Percentiles rank a stretch among this genome's conserved stretches.
phyloP scores from a whole-genome alignment of 1,139 yeast genomes.

The Blastobotrys niveus region DNA sequence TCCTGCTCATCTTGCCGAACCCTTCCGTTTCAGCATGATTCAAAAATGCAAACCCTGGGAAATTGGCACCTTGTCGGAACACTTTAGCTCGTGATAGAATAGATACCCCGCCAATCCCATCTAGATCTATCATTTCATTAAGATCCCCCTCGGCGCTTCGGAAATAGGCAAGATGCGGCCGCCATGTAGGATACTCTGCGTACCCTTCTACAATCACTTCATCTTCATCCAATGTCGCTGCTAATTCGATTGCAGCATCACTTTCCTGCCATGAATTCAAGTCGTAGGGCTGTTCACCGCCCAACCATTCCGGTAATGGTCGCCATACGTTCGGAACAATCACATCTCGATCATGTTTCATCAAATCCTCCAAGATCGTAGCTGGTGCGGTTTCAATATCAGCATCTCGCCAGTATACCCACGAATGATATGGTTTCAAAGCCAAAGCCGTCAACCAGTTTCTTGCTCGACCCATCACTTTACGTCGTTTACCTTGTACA shows the following conservation, averaged over 20 bases:
- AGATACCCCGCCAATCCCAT: slow-evolving; percentile 91
- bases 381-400: slow-evolving; percentile 60
- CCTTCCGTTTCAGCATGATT: slow-evolving; percentile 94
- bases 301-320: slow-evolving; percentile 84
- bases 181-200: slow-evolving; percentile 88
- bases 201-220: slow-evolving; percentile 91
- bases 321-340: slow-evolving; percentile 91
- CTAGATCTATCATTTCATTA: slow-evolving; percentile 80
- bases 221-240: slow-evolving; percentile 69
- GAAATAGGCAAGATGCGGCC: slow-evolving; percentile 83
- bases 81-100: slow-evolving; percentile 73
- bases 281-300: slow-evolving; percentile 86
- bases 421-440: slow-evolving; percentile 58
- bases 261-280: slow-evolving; percentile 89
- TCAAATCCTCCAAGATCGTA: slow-evolving; percentile 57
- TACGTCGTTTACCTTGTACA: slow-evolving; percentile 67
- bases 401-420: slow-evolving; percentile 76
- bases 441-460: slow-evolving; percentile 63
- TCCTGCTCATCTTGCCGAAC: slow-evolving; percentile 74
- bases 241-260: slow-evolving; percentile 74
- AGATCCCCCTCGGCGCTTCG: slow-evolving; percentile 80
- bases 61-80: slow-evolving; percentile 73
- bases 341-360: slow-evolving; percentile 59
- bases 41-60: slow-evolving; percentile 84
- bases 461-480: slow-evolving; percentile 67